Base-by-base conservation (phyloP, 352 stramenopile species). In the Pythium phragmiticola region DNA sequence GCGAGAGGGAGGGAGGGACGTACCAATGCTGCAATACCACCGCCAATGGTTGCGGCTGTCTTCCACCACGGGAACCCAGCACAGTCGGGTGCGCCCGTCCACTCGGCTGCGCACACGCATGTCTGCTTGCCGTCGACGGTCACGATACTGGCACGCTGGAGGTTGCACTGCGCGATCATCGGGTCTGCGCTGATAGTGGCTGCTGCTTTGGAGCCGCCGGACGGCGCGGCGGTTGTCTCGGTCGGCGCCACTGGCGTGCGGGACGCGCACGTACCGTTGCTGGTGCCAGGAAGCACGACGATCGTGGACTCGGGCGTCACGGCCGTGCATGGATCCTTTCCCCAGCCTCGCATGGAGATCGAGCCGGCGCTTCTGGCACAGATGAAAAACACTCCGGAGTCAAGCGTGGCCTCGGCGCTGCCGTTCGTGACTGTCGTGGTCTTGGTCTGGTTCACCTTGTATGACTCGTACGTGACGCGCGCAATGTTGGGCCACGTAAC, bases 41-140 rank as follows among this genome's bases (percentile, higher is more conserved):
- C 76, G 19, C 68, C 74, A 42, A 80, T 62, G 3, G 76, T 82
- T 7, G 66, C 62, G 19, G 74, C 56, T 23, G 68, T 79, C 57
- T 85, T 85, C 76, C 76, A 85, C 65, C 74, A 74, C 13, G 76
- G 74, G 33, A 68, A 79, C 4, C 72, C 70, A 3, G 45, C 37
- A 41, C 76, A 85, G 3, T 72, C 67, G 16, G 76, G 76, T 2
- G 76, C 66, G 30, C 74, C 72, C 0, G 60, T 70, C 76, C 76
- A 85, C 46, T 85, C 76, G 3, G 72, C 66, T 3, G 72, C 72
- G 34, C 76, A 85, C 16, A 75, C 68, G 49, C 76, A 85, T 30
- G 54, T 53, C 46, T 75, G 60, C 37, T 68, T 70, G 26, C 70
- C 72, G 28, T 76, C 59, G 5, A 57, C 11, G 8, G 56, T 36